Percentiles rank a stretch among this genome's conserved stretches.
These are phyloP conservation scores for Candida tallmaniae DNA, from an alignment of 805 yeast genomes.

Conservation along the genomic window DNA sequence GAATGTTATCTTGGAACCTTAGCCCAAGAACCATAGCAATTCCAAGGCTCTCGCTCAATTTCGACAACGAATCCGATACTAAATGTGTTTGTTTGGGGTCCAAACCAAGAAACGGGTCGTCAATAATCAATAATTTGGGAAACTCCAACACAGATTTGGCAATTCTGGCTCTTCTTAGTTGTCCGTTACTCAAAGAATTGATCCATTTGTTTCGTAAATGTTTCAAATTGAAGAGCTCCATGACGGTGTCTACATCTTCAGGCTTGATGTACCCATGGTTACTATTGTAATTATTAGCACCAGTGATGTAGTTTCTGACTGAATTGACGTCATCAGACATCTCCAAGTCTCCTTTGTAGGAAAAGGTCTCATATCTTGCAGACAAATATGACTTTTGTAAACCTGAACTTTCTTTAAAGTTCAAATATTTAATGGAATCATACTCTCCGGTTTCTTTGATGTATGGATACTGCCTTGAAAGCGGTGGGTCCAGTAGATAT, in stretches of 20 bases:
- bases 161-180: slow-evolving; percentile 82
- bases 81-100: slow-evolving; percentile 67
- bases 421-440: slow-evolving; percentile 28
- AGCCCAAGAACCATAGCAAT: slow-evolving; percentile 70
- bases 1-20: slow-evolving; percentile 69
- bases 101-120: slow-evolving; percentile 89
- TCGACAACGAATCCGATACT: slow-evolving; percentile 51
- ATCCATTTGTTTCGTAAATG: slow-evolving; percentile 70
- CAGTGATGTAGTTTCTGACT: slow-evolving; percentile 47
- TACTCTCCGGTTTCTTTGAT: slow-evolving; percentile 24
- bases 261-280: slow-evolving; percentile 20
- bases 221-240: slow-evolving; percentile 44
- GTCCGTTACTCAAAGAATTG: slow-evolving; percentile 89
- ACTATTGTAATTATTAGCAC: slow-evolving; percentile 49
- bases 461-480: slow-evolving; percentile 53
- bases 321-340: slow-evolving; percentile 63
- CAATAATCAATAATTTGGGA: slow-evolving; percentile 68
- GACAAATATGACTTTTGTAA: slow-evolving; percentile 63
- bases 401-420: slow-evolving; percentile 33
- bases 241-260: slow-evolving; percentile 25
- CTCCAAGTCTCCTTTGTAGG: slow-evolving; percentile 59
- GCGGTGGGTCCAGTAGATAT: slow-evolving; percentile 47
- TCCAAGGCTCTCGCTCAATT: slow-evolving; percentile 28
- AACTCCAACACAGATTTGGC: slow-evolving; percentile 65
- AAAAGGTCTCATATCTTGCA: slow-evolving; percentile 80